Base-by-base conservation (phyloP, 2,329 filamentous ascomycete genomes). In the Aspergillus ibericus region DNA sequence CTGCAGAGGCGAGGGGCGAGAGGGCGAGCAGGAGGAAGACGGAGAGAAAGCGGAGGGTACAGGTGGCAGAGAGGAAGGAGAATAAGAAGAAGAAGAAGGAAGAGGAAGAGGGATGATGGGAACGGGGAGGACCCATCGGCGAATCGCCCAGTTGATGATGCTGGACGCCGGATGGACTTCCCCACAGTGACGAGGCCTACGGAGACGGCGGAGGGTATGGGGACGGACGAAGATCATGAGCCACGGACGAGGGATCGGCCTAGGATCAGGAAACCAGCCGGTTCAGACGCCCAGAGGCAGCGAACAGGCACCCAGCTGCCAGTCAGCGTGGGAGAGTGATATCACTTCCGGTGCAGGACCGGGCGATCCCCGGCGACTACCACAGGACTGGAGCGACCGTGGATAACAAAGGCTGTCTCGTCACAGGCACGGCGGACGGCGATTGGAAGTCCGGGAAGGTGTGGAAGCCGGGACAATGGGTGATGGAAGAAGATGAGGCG, bases 121-220 rank as follows among this genome's bases (percentile, higher is more conserved):
- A 53, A 62, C 42, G 46, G 42, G 44, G 53, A 55, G 50, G 60
- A 55, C 56, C 62, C 60, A 56, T 56, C 54, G 61, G 62, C 51
- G 36, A 42, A 20, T 53, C 51, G 40, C 51, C 40, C 29, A 34
- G 36, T 53, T 53, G 40, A 44, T 53, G 51, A 53, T 42, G 38
- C 51, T 53, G 36, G 36, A 32, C 57, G 47, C 40, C 50, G 58
- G 50, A 55, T 34, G 58, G 53, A 60, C 49, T 64, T 64, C 63
- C 63, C 65, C 65, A 67, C 63, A 64, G 58, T 65, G 62, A 63
- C 63, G 56, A 66, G 62, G 63, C 61, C 61, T 62, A 66, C 63
- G 65, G 65, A 65, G 60, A 62, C 46, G 59, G 60, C 59, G 60
- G 62, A 63, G 60, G 53, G 48, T 59, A 63, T 59, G 25, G 63